Evolutionary conservation across 139 green algal species (phyloP).

Genomic region (Tetradesmus obliquus): DNA sequence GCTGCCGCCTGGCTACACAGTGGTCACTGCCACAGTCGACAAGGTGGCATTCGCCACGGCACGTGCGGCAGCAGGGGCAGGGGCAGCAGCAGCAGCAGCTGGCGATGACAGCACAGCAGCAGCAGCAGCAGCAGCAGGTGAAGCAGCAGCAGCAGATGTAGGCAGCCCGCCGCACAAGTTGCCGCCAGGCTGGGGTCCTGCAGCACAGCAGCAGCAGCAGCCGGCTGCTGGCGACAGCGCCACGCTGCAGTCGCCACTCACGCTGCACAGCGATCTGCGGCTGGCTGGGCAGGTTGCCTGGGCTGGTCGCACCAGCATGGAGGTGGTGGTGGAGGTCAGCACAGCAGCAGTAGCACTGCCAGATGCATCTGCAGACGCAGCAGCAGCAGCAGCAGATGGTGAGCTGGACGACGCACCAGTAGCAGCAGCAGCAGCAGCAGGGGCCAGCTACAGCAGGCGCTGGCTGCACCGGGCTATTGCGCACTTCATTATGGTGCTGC

Average conservation of each 20-base stretch:
- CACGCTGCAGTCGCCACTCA: not conserved
- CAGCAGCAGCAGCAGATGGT: slow-evolving; percentile 10
- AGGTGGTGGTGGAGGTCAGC: slow-evolving; percentile 51
- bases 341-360: not conserved
- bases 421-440: not conserved
- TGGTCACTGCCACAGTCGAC: slow-evolving; percentile 55
- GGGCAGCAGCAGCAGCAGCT: slow-evolving; percentile 4
- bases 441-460: not conserved
- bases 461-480: slow-evolving; percentile 46
- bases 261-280: slow-evolving; percentile 24
- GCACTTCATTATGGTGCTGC: slow-evolving; percentile 53
- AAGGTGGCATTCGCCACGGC: slow-evolving; percentile 39
- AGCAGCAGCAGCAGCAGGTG: not conserved
- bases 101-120: not conserved
- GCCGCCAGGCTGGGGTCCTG: not conserved
- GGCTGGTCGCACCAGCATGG: slow-evolving; percentile 55
- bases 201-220: not conserved
- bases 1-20: slow-evolving; percentile 9
- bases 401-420: not conserved
- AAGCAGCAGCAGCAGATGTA: not conserved
- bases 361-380: not conserved
- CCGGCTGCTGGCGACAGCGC: not conserved
- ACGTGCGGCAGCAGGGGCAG: not conserved
- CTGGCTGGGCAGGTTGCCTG: slow-evolving; percentile 49
- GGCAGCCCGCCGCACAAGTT: not conserved